phyloP scores from a whole-genome alignment of 2,329 filamentous ascomycete species.

The Exophiala alcalophila region DNA sequence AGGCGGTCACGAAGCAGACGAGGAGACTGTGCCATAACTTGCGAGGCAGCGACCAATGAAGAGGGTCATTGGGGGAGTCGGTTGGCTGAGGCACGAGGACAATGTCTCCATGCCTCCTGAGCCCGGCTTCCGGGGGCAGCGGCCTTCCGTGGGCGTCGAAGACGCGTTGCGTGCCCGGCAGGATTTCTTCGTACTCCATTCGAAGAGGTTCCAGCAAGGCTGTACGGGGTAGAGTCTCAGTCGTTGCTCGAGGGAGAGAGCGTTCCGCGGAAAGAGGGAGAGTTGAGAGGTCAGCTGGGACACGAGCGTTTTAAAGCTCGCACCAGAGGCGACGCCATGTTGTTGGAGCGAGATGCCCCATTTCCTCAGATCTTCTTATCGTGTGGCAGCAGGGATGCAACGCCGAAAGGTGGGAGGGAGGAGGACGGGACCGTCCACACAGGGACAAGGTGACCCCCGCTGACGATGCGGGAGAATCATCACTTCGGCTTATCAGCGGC shows the following conservation, averaged over 20 bases:
- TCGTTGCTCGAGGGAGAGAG: too few relatives aligned
- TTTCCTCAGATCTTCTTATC: slow-evolving; percentile 16
- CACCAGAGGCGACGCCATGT: slow-evolving; percentile 8
- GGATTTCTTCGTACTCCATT: slow-evolving; percentile 22
- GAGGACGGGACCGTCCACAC: slow-evolving; percentile 2
- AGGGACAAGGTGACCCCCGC: slow-evolving; percentile 3
- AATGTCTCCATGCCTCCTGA: slow-evolving; percentile 42
- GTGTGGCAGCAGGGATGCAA: slow-evolving; percentile 3
- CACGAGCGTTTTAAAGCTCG: slow-evolving; percentile 4
- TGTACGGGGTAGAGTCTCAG: too few relatives aligned
- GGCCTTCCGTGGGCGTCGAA: slow-evolving; percentile 27
- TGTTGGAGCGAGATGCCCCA: slow-evolving; percentile 5
- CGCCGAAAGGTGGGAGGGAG: not conserved
- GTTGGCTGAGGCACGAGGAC: slow-evolving; percentile 55
- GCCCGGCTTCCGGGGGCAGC: slow-evolving; percentile 23
- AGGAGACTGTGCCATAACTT: slow-evolving; percentile 53
- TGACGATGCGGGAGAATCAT: slow-evolving; percentile 1
- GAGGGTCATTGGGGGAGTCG: slow-evolving; percentile 51
- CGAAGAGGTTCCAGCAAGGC: slow-evolving; percentile 1
- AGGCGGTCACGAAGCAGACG: slow-evolving; percentile 53
- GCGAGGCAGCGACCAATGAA: slow-evolving; percentile 50
- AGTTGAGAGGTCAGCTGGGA: slow-evolving; percentile 5
- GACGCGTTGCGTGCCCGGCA: slow-evolving; percentile 30
- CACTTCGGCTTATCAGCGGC: slow-evolving; percentile 17
- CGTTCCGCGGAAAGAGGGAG: slow-evolving; percentile 1